Evolutionary conservation across 805 yeast species (phyloP), one percentile per base, ranked within the genome.

Genomic region (Deakozyma indianensis): DNA sequence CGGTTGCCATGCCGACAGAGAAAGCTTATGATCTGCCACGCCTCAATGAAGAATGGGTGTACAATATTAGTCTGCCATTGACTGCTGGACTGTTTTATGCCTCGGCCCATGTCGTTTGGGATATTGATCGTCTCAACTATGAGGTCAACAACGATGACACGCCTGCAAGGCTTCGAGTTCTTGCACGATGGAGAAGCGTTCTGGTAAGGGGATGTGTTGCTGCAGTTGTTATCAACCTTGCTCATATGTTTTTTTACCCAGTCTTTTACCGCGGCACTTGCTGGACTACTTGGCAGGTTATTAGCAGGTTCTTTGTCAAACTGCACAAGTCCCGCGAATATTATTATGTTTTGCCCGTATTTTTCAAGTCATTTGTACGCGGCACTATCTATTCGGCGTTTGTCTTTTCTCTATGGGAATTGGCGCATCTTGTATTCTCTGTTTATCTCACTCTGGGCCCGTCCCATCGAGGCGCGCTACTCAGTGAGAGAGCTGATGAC

Each of bases 1-100:
- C 38, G 18, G 38, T 32, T 5, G 4, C 38, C 18, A 32, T 32
- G 38, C 5, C 38, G 18, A 14, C 38, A 20, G 7, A 14, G 18
- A 32, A 32, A 14, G 18, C 4, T 9, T 32, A 32, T n/a, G 38
- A 32, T n/a, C 5, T n/a, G 11, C 38, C 38, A 32, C 11, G 38
- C 20, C 38, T 32, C 11, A 32, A 32, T n/a, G 38, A 32, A n/a
- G 38, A 32, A 20, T 32, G 38, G 38, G 38, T 32, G 9, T 32
- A 32, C 38, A 32, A 32, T n/a, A 20, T 32, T 4, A 32, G 20
- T 7, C 16, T 9, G 11, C 38, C 38, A n/a, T 5, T 32, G 18
- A 32, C 38, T 4, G 38, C 38, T 11, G 38, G 18, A 9, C 11
- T 32, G 7, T 7, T 9, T n/a, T 32, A 32, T n/a, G 38, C 38